Evolutionary conservation across 2,329 filamentous ascomycete genomes (phyloP), one percentile per base, ranked within the genome.

Genomic region (Ilyonectria sp.): DNA sequence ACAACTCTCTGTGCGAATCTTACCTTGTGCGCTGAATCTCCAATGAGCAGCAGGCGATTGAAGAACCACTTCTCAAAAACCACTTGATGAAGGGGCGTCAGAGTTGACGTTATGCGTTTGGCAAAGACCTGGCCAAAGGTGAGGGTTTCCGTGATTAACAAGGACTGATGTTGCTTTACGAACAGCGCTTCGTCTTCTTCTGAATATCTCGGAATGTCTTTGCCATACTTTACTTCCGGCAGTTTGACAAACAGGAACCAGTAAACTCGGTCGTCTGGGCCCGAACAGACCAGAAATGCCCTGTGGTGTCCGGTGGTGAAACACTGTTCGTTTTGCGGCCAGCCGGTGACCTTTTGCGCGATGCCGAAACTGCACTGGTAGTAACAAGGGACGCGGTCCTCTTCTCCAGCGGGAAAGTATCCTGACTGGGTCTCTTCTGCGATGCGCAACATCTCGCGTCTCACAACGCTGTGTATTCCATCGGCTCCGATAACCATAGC

Each of bases 281-380:
- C 79, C 3, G 75, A 75, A 3, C 78, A 69, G 6, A 81, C 63
- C 1, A 82, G 68, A 13, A 75, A 70, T 0, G 75, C 76, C 4
- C 52, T 60, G 4, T 53, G 43, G 9, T 67, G 29, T 3, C 44
- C 52, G 1, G 40, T 57, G 11, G 40, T 40, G 10, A 57, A 43
- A 21, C 40, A 60, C 21, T 74, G 43, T 17, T 74, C 66, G 3
- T 74, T 71, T 1, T 58, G 8, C 7, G 44, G 21, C 72, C 71
- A 76, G 26, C 66, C 67, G 1, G 68, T 54, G 4, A 79, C 74
- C 13, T 77, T 33, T 17, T 79, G 68, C 3, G 80, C 77, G 15
- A 82, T 83, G 6, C 82, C 81, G 50, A 81, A 83, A n/a, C 78
- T 78, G 69, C 80, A 82, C 11, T 69, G 67, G 44, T 81, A 82